Conservation (phyloP, 371 early-diverging fungal genomes). For the Mortierella sp. region DNA sequence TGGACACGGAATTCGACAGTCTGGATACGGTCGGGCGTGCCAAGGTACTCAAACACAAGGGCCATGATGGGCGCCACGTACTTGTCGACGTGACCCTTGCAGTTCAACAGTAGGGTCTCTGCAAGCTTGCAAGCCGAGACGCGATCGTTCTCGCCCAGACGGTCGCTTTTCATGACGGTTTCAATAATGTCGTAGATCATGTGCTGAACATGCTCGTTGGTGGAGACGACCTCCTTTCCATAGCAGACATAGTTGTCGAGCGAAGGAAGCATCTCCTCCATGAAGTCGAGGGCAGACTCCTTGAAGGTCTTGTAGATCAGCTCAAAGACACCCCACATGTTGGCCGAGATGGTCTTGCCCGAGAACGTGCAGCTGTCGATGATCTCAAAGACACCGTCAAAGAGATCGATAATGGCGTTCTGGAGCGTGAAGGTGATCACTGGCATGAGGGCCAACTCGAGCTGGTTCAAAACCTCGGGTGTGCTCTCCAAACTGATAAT, state of each 20-base stretch:
- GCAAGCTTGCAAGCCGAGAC: slow-evolving; percentile 82
- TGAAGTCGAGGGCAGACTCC: slow-evolving; percentile 80
- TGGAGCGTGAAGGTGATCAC: slow-evolving; percentile 80
- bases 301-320: slow-evolving; percentile 80
- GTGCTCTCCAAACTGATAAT: slow-evolving; percentile 79
- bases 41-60: slow-evolving; percentile 75
- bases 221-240: slow-evolving; percentile 78
- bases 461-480: slow-evolving; percentile 71
- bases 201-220: slow-evolving; percentile 70
- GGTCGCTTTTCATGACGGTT: slow-evolving; percentile 77
- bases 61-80: slow-evolving; percentile 72
- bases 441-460: slow-evolving; percentile 82
- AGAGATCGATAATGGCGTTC: slow-evolving; percentile 74
- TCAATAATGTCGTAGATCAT: slow-evolving; percentile 80
- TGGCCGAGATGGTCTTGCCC: slow-evolving; percentile 81
- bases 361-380: slow-evolving; percentile 88
- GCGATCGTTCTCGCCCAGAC: slow-evolving; percentile 77
- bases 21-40: slow-evolving; percentile 64
- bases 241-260: slow-evolving; percentile 90
- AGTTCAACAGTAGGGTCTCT: slow-evolving; percentile 83
- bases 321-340: slow-evolving; percentile 89
- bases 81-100: slow-evolving; percentile 79
- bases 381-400: slow-evolving; percentile 90
- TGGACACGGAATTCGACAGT: slow-evolving; percentile 56
- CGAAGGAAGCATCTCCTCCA: slow-evolving; percentile 86